Evolutionary conservation across 2,329 filamentous ascomycete genomes (phyloP), one percentile per base, ranked within the genome.

Genomic region (Arthrobotrys sinensis): DNA sequence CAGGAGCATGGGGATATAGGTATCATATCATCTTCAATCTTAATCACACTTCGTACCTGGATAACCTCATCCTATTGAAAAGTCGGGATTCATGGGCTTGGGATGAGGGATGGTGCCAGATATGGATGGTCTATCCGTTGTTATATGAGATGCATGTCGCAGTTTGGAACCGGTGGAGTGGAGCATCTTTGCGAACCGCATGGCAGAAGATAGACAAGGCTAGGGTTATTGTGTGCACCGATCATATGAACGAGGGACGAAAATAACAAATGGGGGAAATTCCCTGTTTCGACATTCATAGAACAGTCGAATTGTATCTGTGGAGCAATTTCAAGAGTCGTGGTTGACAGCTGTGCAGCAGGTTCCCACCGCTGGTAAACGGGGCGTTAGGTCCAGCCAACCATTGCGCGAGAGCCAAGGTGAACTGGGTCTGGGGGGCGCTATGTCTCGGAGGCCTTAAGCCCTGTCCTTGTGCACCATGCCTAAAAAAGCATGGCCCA

Each of bases 61-160:
- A 48, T 66, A 52, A 50, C 45, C 62, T 66, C 64, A 60, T 48
- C 50, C 57, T 67, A 53, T 64, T 43, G 73, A 71, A 62, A 32
- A 53, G 32, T 50, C 36, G 43, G 64, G 46, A 68, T 71, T 66
- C 48, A 48, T 70, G 72, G 72, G 50, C 36, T 48, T 60, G 43
- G 48, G 43, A 70, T 48, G 28, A 50, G 70, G 46, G 50, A 46
- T 63, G 48, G 72, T 60, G 28, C 55, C 55, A 28, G 21, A 60
- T 60, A 53, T 53, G 73, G 73, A 48, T 77, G 73, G 66, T 77
- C 73, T 77, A 77, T 67, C 73, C 66, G 73, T 67, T 68, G 52
- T 65, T 55, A 71, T 55, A 68, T 73, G 70, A 55, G 45, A 73
- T 65, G 69, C 69, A 73, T 73, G 69, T 73, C 69, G 73, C 73